Evolutionary conservation across 768 basidiomycete species (phyloP), one percentile per base, ranked within the genome.

Genomic region (Tricholoma terreum): DNA sequence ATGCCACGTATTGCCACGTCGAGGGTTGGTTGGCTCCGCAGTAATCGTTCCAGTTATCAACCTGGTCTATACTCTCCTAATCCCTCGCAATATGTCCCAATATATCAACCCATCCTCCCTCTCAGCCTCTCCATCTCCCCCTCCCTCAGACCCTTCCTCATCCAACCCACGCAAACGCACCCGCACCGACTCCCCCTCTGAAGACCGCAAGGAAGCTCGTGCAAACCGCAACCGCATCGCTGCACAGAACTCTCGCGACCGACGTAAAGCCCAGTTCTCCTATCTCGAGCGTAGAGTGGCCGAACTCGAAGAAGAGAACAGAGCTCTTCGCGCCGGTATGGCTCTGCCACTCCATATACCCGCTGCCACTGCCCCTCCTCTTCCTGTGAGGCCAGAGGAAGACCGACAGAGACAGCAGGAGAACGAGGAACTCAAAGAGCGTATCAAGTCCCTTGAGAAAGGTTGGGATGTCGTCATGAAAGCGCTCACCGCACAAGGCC

Each of bases 171-270:
- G 90, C 63, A 93, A 93, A 69, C 89, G 91, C 27, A 70, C 83
- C 33, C 86, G 91, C 64, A 79, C 86, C 7, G 80, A 81, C 9
- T 48, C 79, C 22, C 76, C 83, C 6, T 76, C 87, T 0, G 91
- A 92, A 60, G 90, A 92, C 66, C 89, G 90, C 71, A 90, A 84
- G 64, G 92, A 93, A 69, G 91, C 90, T 49, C 81, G 94, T 61
- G 92, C 90, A 14, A 91, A 94, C 74, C 86, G 94, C 56, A 96
- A 96, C 73, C 84, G 93, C 51, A 92, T 95, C 70, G 94, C 94
- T 1, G 93, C 93, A 5, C 94, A 96, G 78, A 90, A 94, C 75
- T 92, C 90, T 10, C 86, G 94, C 45, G 94, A 96, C 75, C 83
- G 90, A 63, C 83, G 92, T 56, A 96, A 96, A 72, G 87, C 86